Evolutionary conservation across 2,329 filamentous ascomycete genomes (phyloP).

Genomic region (Fusarium bulbicola): DNA sequence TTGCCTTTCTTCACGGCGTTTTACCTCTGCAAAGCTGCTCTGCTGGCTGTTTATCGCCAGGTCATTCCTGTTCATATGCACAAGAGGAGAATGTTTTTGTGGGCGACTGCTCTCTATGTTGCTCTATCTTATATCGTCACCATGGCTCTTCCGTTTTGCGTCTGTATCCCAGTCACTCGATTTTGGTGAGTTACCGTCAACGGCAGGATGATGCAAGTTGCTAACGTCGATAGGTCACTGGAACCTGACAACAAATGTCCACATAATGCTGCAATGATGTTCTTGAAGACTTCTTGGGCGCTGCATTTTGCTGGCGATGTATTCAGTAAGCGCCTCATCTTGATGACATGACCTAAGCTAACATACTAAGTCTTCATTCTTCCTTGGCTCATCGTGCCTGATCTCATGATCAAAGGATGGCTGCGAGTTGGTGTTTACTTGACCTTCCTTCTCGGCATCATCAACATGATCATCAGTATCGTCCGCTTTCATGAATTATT

Average conservation of each 20-base stretch:
- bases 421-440: constrained; percentile 4
- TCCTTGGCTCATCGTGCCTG: constrained; percentile 12
- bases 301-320: constrained; percentile 25
- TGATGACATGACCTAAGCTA: rapidly evolving
- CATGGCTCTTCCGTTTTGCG: neutral
- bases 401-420: constrained; percentile 17
- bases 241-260: neutral
- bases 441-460: constrained; percentile 19
- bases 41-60: constrained; percentile 15
- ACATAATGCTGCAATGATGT: neutral
- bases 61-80: constrained; percentile 23
- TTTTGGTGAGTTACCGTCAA: neutral
- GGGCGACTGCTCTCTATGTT: constrained; percentile 1
- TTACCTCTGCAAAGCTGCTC: constrained; percentile 26
- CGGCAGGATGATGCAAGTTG: rapidly evolving
- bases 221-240: neutral
- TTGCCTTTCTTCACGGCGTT: constrained; percentile 23
- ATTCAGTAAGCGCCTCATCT: neutral
- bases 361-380: constrained; percentile 3
- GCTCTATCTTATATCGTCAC: neutral
- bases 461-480: constrained; percentile 13
- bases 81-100: constrained; percentile 17
- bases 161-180: constrained; percentile 9
- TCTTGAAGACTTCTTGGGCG: constrained; percentile 3
- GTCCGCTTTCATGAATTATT: constrained; percentile 16